Evolutionary conservation across 176 grass and related monocot species (phyloP), one percentile per base, ranked within the genome.

Genomic region (Themeda triandra): DNA sequence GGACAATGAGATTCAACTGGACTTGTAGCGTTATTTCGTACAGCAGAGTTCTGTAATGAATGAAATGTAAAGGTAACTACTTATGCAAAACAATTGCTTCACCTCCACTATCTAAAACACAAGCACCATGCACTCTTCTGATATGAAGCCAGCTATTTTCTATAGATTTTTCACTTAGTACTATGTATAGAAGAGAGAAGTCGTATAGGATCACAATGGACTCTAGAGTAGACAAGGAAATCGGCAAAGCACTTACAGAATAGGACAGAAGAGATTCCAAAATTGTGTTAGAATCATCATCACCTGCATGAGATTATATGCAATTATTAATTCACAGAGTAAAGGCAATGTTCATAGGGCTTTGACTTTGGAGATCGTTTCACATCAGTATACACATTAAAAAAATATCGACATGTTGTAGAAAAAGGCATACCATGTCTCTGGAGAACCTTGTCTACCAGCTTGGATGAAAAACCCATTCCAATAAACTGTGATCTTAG

Each of bases 391-490:
- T 33, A 45, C 19, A 59, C 23, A 63, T 65, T 67, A 5, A 1
- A 31, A 21, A 53, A 23, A 23, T 56, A 23, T 56, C 7, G 12
- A 58, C 1, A 81, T 58, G 40, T 67, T 13, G 15, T 24, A 78
- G 9, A 71, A 36, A 81, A 56, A 66, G 73, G 28, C 74, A 78
- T 91, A 98, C 96, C 91, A 89, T 98, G 89, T 90, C 88, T 82
- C 35, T 75, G 60, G 13, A 98, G 70, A 62, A 98, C 86, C 69
- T 92, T 92, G 71, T 98, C 91, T 40, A 98, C 93, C 79, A 93
- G 56, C 53, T 29, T 66, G 84, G 89, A 74, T 75, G 75, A 81
- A 82, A 98, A 98, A 8, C 91, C 96, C 92, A 95, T 95, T 12
- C 78, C 89, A 83, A 95, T 84, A 83, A 93, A 95, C 23, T 93